These are phyloP conservation scores for Mallotus japonicus DNA, from an alignment of 441 rosid species.

Conservation along the genomic window DNA sequence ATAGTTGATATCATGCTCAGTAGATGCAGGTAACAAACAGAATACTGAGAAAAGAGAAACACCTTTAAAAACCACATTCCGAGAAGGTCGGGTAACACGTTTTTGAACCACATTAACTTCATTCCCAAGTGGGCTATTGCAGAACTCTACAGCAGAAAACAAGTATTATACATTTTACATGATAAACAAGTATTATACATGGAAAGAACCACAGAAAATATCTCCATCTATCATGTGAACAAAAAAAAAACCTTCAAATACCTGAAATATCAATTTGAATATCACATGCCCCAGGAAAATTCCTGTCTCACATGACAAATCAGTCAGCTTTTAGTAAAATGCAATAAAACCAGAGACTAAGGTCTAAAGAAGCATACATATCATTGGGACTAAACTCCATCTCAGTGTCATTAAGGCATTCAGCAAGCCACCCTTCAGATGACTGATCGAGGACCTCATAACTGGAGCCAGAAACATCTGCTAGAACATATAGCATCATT, in stretches of 20 bases:
- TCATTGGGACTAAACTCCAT: constrained; percentile 47
- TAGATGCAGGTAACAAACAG: not conserved
- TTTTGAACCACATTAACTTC: constrained; percentile 47
- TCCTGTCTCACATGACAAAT: constrained; percentile 43
- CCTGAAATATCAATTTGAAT: constrained; percentile 74
- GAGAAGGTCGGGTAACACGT: constrained; percentile 49
- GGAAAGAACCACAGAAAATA: too few relatives aligned
- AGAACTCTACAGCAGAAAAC: constrained; percentile 50
- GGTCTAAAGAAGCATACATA: constrained; percentile 47
- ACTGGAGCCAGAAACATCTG: constrained; percentile 44
- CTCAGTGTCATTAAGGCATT: constrained; percentile 68
- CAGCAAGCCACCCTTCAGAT: constrained; percentile 70
- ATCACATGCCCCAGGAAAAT: constrained; percentile 52
- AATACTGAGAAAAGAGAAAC: constrained; percentile 13
- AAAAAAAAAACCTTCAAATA: constrained; percentile 18
- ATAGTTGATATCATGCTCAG: not conserved
- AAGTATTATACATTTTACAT: constrained; percentile 6
- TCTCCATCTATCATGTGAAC: not conserved
- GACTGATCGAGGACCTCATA: constrained; percentile 57
- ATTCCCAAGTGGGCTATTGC: constrained; percentile 42
- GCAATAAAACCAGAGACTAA: constrained; percentile 17
- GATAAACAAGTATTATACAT: not conserved
- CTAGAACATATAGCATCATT: constrained; percentile 26
- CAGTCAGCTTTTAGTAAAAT: constrained; percentile 25
- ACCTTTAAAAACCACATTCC: constrained; percentile 76